Base-by-base conservation (phyloP, 371 early-diverging fungal genomes). In the Mortierella sp. region DNA sequence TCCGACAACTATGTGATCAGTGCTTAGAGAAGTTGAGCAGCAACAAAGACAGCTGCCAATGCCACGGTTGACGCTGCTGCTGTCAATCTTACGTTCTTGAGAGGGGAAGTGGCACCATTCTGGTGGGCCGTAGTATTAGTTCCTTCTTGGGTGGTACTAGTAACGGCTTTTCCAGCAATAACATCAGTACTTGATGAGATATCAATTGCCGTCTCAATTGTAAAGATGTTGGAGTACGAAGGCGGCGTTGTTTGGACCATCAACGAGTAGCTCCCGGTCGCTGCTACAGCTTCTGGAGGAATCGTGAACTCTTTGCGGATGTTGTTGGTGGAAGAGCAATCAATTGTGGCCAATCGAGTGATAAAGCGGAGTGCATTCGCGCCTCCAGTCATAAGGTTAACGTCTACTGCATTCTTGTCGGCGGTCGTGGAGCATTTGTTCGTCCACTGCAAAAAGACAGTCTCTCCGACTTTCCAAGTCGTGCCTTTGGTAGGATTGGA, bases 401-500 rank as follows among this genome's bases (percentile, higher is more conserved):
- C 75, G 51, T 80, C 75, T 28, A 68, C 35, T 5, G 3, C 72
- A 1, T 4, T 22, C 58, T 75, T 68, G 68, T 72, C 75, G 5
- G 68, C 47, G 0, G 60, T 80, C 9, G 68, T 69, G 30, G 75
- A 75, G 57, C 80, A 75, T 62, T 75, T 75, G 39, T 75, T 75
- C 28, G 65, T 67, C 80, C 80, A 80, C 51, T 80, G 71, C 51
- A 80, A 28, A 39, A 75, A 80, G 4, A 80, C 75, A 1, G 62
- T 51, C 32, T 80, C 80, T 45, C 69, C 71, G 2, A 80, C 75
- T 55, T 72, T 75, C 75, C 80, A 80, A 10, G 54, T 67, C 14
- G 70, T 70, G 11, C 80, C 80, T 40, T 39, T 71, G 30, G 80
- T 72, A 3, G 80, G 75, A 60, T 75, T 79, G 10, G 80, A 79